Conservation (phyloP, 345 rosid species). For the Lenwebbia sp. region DNA sequence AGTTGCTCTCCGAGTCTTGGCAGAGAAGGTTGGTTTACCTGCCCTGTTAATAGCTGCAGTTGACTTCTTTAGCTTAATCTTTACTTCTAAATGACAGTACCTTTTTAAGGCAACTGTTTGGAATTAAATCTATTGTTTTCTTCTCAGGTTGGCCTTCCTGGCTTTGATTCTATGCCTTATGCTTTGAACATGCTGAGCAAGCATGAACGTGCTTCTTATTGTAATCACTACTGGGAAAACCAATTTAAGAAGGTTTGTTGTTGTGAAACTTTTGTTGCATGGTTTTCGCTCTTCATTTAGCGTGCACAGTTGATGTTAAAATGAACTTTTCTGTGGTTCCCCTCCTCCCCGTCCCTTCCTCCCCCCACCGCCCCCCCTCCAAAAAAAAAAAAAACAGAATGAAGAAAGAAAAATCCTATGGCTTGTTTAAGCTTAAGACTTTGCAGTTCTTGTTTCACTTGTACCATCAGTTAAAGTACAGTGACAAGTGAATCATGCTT, state of each 20-base stretch:
- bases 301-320: neutral
- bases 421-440: neutral
- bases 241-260: constrained; percentile 78
- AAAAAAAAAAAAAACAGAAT: neutral
- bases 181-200: constrained; percentile 85
- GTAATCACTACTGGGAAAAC: constrained; percentile 95
- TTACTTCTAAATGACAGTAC: neutral
- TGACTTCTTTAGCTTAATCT: neutral
- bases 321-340: neutral
- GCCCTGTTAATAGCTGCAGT: neutral
- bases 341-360: neutral
- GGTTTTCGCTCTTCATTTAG: neutral
- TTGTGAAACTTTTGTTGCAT: neutral
- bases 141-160: constrained; percentile 98
- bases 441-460: neutral
- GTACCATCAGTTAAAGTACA: neutral
- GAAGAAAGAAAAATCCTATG: neutral
- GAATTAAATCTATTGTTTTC: neutral
- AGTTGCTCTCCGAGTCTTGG: constrained; percentile 93
- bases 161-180: constrained; percentile 98
- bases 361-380: rapidly evolving
- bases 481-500: neutral
- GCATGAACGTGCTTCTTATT: constrained; percentile 96
- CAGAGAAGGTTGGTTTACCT: constrained; percentile 68
- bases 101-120: neutral